Base-by-base conservation (phyloP, 305 asterid species). In the Solanum hybrid region DNA sequence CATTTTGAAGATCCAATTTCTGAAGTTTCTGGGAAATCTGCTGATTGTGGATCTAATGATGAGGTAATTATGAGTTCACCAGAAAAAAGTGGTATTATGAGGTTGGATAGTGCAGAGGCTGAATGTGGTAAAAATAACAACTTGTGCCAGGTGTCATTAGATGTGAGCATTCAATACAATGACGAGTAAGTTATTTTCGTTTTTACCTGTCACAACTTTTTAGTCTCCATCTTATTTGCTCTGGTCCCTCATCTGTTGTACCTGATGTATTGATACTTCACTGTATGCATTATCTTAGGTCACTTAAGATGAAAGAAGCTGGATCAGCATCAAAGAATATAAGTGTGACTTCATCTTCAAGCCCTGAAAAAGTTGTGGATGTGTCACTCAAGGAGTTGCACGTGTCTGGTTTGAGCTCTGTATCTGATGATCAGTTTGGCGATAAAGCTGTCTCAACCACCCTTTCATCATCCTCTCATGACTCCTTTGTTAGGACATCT, bases 401-500 rank as follows among this genome's bases (percentile, higher is more conserved):
- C 89, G 82, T 73, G 76, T 78, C 94, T 86, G 92, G 89, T 91
- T 93, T 96, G 51, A 89, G 92, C 90, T 93, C 94, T 89, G 42
- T 84, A 90, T 91, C 93, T 71, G 91, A 91, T 88, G 95, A 92
- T 87, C 93, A 90, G 75, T 89, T 89, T 75, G 95, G 93, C 29
- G 95, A 94, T 71, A 94, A 91, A 90, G 89, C 95, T 87, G 93
- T 92, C 88, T 90, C 98, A 64, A 89, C 89, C 90, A 93, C 93
- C 86, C 95, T 90, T 92, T 92, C 97, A 26, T 93, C 96, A 67
- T 92, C 97, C 61, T 93, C 98, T 82, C 92, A 92, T 87, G 95
- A 93, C 57, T 90, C 93, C 91, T 89, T 84, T 92, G 90, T 92
- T 57, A 93, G 91, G 78, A 91, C 91, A 89, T 92, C 95, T 89